Base-by-base conservation (phyloP, 2,329 filamentous ascomycete genomes). In the Nemania bipapillata region DNA sequence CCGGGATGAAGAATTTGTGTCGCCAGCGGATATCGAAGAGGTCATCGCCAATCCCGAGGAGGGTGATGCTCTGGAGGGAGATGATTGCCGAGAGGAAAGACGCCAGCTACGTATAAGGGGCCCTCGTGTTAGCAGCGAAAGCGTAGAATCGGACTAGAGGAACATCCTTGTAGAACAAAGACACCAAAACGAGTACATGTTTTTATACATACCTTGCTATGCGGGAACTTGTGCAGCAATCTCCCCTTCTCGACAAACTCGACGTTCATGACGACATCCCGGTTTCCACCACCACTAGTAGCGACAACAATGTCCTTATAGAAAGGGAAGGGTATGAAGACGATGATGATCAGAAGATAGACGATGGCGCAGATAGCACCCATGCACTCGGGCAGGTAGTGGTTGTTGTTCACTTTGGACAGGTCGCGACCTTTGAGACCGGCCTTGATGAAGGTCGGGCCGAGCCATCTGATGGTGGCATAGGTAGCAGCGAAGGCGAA, bases 21-120 rank as follows among this genome's bases (percentile, higher is more conserved):
- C 96, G 91, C 96, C 96, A 99, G 78, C 96, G 90, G 77, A 99
- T 97, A 80, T 99, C 96, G 81, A 99, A 97, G 59, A 97, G 87
- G 81, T 99, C 96, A 81, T 99, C 96, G 73, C 93, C 92, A 68
- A 99, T 91, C 63, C 96, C 96, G 37, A 99, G 90, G 66, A 98
- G 90, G 56, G 94, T 92, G 71, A 96, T 93, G 53, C 91, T 92
- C 81, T 97, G 94, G 42, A 99, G 88, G 6, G 95, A 96, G 73
- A 97, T 91, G 77, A 98, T 92, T 70, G 94, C 96, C 30, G 96
- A 96, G 52, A 97, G 89, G 80, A 97, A 99, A 8, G 94, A 97
- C 42, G 95, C 94, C 70, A 99, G 90, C 92, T 97, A 76, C n/a
- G 8, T 20, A 20, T 45, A 17, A 58, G 42, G 12, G 12, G 8